Percentiles rank a stretch among this genome's conserved stretches.
phyloP scores from a whole-genome alignment of 2,329 filamentous ascomycete genomes.

The Nemania sp. region DNA sequence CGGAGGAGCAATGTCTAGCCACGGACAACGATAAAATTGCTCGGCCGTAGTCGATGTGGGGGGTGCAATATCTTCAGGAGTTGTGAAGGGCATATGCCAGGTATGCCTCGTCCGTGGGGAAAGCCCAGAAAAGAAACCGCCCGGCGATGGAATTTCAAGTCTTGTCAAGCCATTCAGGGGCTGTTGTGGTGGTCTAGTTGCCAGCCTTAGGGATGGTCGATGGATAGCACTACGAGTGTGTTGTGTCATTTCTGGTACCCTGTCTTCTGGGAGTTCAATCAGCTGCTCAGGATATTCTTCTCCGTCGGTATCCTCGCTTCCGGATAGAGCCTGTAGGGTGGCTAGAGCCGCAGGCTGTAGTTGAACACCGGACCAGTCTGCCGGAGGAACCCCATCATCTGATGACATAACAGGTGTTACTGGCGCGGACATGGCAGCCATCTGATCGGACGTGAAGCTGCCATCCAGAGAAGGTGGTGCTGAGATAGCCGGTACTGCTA shows the following conservation, averaged over 20 bases:
- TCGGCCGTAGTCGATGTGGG: conserved; percentile 93
- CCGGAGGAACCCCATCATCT: conserved; percentile 64
- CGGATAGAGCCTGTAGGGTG: conserved; percentile 79
- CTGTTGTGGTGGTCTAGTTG: conserved; percentile 66
- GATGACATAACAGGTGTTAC: conserved; percentile 80
- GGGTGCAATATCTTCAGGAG: conserved; percentile 66
- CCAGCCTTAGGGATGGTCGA: conserved; percentile 51
- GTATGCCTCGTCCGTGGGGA: conserved; percentile 81
- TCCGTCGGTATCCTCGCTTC: conserved; percentile 66
- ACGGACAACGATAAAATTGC: conserved; percentile 89
- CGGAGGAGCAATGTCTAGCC: conserved; percentile 63
- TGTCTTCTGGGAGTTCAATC: conserved; percentile 62
- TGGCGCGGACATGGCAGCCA: conserved; percentile 84
- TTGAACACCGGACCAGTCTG: conserved; percentile 78
- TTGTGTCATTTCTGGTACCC: conserved; percentile 65
- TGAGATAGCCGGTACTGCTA: conserved; percentile 78
- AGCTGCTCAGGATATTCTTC: conserved; percentile 70
- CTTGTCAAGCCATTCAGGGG: conserved; percentile 80
- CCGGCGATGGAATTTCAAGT: conserved; percentile 90
- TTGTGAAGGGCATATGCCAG: conserved; percentile 75
- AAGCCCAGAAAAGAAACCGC: conserved; percentile 90
- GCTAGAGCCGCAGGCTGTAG: conserved; percentile 85
- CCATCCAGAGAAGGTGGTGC: conserved; percentile 91
- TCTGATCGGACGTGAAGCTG: conserved; percentile 87
- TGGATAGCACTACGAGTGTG: conserved; percentile 61